Percentiles rank a stretch among this genome's conserved stretches.
These are phyloP conservation scores for Cordia subcordata DNA, from an alignment of 257 asterid species.

Conservation along the genomic window DNA sequence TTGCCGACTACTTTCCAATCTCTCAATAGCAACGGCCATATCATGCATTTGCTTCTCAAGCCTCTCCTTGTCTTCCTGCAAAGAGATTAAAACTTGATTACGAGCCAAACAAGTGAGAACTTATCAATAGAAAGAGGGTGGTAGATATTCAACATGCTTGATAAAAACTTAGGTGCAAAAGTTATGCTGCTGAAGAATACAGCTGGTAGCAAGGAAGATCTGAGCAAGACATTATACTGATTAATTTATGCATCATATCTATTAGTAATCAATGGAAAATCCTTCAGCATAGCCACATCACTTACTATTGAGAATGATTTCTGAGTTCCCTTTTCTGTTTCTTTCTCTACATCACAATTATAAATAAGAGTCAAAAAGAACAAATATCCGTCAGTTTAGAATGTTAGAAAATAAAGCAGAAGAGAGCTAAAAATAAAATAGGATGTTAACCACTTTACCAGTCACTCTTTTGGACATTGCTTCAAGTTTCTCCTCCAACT, in stretches of 20 bases:
- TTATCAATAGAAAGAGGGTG: background rate
- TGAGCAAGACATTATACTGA: too few species aligned
- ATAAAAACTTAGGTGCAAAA: background rate
- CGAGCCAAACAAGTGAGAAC: background rate
- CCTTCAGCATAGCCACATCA: background rate
- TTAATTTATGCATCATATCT: too few species aligned
- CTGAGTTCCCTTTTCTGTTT: slow-evolving; percentile 35
- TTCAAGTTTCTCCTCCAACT: slow-evolving; percentile 78
- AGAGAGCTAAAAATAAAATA: background rate
- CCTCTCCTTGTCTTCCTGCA: slow-evolving; percentile 80
- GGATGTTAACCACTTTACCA: slow-evolving; percentile 34
- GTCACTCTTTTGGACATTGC: slow-evolving; percentile 44
- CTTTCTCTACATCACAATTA: slow-evolving; percentile 40
- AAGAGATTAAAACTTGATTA: slow-evolving; percentile 11
- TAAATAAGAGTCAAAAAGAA: background rate
- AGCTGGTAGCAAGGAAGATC: too few species aligned
- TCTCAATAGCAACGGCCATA: slow-evolving; percentile 91
- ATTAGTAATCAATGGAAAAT: too few species aligned
- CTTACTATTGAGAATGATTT: slow-evolving; percentile 56
- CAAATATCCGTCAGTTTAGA: background rate
- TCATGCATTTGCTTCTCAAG: slow-evolving; percentile 93
- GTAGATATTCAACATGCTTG: background rate
- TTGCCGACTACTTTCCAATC: slow-evolving; percentile 84
- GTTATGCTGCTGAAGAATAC: too few species aligned
- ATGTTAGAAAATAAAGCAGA: background rate